A percentile compares a stretch with the other conserved stretches of the same genome.
phyloP scores from a whole-genome alignment of 345 rosid species.

The Kandelia obovata region DNA sequence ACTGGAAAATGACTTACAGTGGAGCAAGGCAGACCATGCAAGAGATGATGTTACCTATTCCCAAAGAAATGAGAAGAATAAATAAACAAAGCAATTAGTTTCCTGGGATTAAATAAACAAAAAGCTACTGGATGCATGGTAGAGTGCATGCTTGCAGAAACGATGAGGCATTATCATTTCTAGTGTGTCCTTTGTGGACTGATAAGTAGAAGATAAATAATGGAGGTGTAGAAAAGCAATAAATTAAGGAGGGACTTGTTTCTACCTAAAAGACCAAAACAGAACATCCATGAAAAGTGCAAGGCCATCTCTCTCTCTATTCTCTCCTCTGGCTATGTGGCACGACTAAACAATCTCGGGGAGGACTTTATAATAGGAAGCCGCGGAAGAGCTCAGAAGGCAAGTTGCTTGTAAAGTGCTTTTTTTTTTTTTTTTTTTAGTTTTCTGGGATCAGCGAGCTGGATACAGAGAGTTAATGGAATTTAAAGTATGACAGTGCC shows the following conservation, averaged over 20 bases:
- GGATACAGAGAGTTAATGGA: background rate
- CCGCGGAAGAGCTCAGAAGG: slow-evolving; percentile 18
- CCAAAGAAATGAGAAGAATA: background rate
- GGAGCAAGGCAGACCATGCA: slow-evolving; percentile 31
- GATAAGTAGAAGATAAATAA: background rate
- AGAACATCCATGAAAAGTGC: slow-evolving; percentile 14
- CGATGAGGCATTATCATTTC: too few species aligned
- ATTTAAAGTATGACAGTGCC: background rate
- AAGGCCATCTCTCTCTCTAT: slow-evolving; percentile 12
- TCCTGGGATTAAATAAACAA: background rate
- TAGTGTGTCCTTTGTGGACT: too few species aligned
- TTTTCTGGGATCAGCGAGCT: too few species aligned
- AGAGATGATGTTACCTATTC: slow-evolving; percentile 25
- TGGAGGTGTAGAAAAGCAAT: background rate
- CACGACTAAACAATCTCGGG: background rate
- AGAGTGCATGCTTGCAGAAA: too few species aligned
- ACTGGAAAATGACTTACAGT: slow-evolving; percentile 7
- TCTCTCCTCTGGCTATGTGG: background rate
- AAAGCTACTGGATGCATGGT: too few species aligned
- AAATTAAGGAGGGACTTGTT: background rate
- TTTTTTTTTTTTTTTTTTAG: too few species aligned
- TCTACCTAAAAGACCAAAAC: slow-evolving; percentile 30
- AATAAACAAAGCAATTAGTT: background rate
- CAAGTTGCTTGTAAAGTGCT: slow-evolving; percentile 25
- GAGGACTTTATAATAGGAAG: slow-evolving; percentile 38